phyloP scores from a whole-genome alignment of 305 asterid species.

The Salvia sclarea region DNA sequence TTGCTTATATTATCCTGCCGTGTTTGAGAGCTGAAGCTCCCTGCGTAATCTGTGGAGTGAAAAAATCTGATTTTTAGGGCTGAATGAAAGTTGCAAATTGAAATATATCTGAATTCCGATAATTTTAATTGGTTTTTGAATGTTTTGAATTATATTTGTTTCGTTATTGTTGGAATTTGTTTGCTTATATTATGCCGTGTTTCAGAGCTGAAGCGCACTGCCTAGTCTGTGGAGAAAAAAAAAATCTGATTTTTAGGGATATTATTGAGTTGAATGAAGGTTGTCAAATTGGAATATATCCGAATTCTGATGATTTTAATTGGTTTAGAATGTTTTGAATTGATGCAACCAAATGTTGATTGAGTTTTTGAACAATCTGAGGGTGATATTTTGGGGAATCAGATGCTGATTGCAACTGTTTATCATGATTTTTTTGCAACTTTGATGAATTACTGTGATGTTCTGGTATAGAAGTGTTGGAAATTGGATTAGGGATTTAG shows the following conservation, averaged over 20 bases:
- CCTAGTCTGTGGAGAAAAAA: neutral
- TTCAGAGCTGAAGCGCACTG: neutral
- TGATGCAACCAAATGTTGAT: constrained; percentile 5
- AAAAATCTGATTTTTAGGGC: neutral
- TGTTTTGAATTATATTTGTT: neutral
- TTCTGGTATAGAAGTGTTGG: neutral
- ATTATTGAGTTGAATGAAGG: neutral
- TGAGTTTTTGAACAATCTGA: neutral
- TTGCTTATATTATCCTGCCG: neutral
- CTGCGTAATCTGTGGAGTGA: neutral
- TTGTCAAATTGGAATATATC: neutral
- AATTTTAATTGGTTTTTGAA: neutral
- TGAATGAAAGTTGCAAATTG: too few species aligned
- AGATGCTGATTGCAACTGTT: neutral
- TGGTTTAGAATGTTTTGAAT: neutral
- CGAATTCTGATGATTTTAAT: neutral
- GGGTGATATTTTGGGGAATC: neutral
- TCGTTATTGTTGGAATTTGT: neutral
- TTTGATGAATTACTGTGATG: neutral
- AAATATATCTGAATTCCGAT: neutral
- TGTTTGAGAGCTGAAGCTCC: neutral
- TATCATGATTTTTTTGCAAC: too few species aligned
- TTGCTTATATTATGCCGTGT: neutral
- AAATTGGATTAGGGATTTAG: neutral
- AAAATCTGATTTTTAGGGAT: neutral